Conservation (phyloP, 306 rosid species). For the Vachellia pachyceras region DNA sequence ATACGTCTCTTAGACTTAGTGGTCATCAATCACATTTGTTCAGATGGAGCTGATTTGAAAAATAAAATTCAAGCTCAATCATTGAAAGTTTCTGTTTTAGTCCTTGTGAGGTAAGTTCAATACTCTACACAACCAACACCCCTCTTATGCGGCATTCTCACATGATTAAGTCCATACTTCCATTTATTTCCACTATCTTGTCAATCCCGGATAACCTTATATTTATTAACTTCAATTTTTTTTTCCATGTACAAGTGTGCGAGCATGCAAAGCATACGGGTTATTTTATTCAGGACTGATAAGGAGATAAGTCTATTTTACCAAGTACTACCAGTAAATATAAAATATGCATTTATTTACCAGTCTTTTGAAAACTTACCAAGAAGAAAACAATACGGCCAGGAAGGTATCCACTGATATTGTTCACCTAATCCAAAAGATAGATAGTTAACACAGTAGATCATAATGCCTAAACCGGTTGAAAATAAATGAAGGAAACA, state of each 20-base stretch:
- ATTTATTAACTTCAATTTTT: not conserved
- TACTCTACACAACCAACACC: no score
- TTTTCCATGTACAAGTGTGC: no score
- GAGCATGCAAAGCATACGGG: not conserved
- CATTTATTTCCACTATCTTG: not conserved
- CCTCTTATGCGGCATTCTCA: no score
- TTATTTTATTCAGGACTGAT: not conserved
- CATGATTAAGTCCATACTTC: no score
- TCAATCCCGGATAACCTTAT: constrained; percentile 1
- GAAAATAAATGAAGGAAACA: constrained; percentile 1
- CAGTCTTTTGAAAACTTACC: constrained; percentile 59
- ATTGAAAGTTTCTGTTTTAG: constrained; percentile 8
- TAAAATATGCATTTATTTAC: constrained; percentile 2
- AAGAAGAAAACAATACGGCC: constrained; percentile 97
- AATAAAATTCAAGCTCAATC: constrained; percentile 7
- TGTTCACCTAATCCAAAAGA: constrained; percentile 80
- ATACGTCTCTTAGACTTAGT: not conserved
- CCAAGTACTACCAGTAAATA: constrained; percentile 3
- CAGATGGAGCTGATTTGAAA: not conserved
- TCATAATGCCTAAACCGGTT: not conserved
- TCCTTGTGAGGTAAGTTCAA: constrained; percentile 4
- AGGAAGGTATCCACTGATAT: constrained; percentile 98
- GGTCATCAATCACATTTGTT: constrained; percentile 1
- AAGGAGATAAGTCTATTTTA: not conserved
- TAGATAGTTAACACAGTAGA: constrained; percentile 33